Evolutionary conservation across 345 rosid genomes (phyloP), one percentile per base, ranked within the genome.

Genomic region (Microthlaspi erraticum): DNA sequence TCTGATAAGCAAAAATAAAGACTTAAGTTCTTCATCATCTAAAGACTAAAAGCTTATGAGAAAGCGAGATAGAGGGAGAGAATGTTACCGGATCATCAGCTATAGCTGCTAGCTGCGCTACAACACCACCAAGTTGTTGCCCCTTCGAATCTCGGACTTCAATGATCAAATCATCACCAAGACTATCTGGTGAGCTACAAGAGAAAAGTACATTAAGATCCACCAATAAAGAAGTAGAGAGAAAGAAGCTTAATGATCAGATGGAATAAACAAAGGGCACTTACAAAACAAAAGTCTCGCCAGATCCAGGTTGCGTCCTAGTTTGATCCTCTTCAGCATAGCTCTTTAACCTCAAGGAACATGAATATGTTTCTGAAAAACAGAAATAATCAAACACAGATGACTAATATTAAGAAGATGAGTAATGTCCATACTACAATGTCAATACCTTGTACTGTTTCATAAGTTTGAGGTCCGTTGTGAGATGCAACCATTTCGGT

Each of bases 91-190:
- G 86, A 54, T 89, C 95, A 58, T 91, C 97, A 32, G 87, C 81
- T 68, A 88, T 70, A 75, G 85, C 83, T 14, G 96, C 97, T 74
- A 88, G 81, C 85, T 94, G 97, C 71, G 81, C 95, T 70, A 88
- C 72, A 52, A 82, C 97, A 72, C 91, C 95, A 46, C 99, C 99
- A 84, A 69, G 83, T 71, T 69, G 59, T 63, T 86, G 76, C 71
- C 96, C 95, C 75, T 88, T 91, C 8, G 93, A 91, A 71, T 88
- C 97, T 51, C 79, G 93, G 80, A 91, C 87, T 80, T 88, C 94
- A 61, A 83, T 73, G 50, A 88, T 81, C 78, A 94, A 79, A 82
- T 91, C 93, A 77, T 94, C 99, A 73, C 93, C 88, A 70, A 85
- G 83, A 60, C 90, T 83, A 77, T 94, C 97, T 64, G 97, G 97